Evolutionary conservation across 2,329 filamentous ascomycete species (phyloP), one percentile per base, ranked within the genome.

Genomic region (Mariannaea sp.): DNA sequence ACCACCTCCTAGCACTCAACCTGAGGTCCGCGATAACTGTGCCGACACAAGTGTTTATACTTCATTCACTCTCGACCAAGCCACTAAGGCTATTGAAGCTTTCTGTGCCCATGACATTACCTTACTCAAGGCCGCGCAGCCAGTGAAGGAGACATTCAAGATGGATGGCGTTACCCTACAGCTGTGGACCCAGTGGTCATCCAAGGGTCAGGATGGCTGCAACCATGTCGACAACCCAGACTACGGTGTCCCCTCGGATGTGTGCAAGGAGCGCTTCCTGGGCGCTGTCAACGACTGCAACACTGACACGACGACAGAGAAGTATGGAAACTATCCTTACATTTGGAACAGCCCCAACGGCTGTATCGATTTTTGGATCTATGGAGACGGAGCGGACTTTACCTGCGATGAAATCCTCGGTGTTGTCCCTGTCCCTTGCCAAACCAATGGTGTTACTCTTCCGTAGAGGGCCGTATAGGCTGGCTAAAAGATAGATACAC

Each of bases 261-360:
- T n/a, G 12, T 49, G 39, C 26, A 14, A 39, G 32, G 45, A 42
- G 33, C 39, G 39, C n/a, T 57, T 51, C 17, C 49, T 20, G 5
- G 24, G 42, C 8, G 46, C 42, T 7, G 45, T 51, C 2, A 43
- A 47, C 17, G 40, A 43, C 36, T 51, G 42, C 16, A 47, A 47
- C 27, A 36, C 30, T 1, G 36, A 56, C 5, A 30, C 43, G 5
- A 51, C 32, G 12, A 30, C 20, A 3, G 33, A 56, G 13, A 53
- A 45, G 33, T 48, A 29, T 22, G 32, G 43, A 4, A 36, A 38
- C 27, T 38, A 29, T 14, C 48, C 49, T 3, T 49, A 47, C 16
- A 36, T 44, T 3, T 43, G 54, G 44, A 53, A 49, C 20, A 46
- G 45, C 19, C 46, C 50, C 10, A 56, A 54, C 19, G 33, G 44